These are phyloP conservation scores for Penicillium sp. DNA, from an alignment of 2,329 filamentous ascomycete species.

Conservation along the genomic window DNA sequence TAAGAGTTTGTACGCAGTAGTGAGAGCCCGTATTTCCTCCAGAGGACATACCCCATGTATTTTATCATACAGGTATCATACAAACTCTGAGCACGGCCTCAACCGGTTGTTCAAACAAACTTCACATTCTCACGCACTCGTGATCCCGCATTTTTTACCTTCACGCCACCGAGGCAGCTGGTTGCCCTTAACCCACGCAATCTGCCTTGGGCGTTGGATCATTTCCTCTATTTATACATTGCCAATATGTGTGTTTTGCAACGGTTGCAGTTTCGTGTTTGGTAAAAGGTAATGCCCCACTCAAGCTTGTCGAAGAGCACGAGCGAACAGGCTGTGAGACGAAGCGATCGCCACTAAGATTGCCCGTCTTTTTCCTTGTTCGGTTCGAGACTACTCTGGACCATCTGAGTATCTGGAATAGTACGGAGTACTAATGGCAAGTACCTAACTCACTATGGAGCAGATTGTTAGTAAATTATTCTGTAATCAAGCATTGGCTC, in stretches of 20 bases:
- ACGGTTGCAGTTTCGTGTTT: no score
- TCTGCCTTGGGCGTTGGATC: conserved; percentile 9
- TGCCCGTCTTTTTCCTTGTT: conserved; percentile 17
- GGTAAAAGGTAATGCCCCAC: conserved; percentile 16
- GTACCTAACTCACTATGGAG: no score
- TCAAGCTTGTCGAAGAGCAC: conserved; percentile 20
- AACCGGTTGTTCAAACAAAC: not conserved
- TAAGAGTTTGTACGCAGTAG: no score
- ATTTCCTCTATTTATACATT: conserved; percentile 8
- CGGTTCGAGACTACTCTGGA: not conserved
- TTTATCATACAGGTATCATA: not conserved
- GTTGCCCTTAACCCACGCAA: conserved; percentile 1
- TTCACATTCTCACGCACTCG: conserved; percentile 3
- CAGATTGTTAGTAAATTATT: no score
- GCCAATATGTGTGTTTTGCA: no score
- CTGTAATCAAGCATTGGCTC: not conserved
- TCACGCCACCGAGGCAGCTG: conserved; percentile 9
- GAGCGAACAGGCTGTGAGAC: conserved; percentile 2
- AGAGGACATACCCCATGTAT: not conserved
- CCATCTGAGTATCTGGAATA: no score
- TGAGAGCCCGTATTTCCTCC: no score
- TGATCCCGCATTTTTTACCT: conserved; percentile 5
- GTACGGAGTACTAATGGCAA: no score
- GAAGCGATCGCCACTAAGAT: conserved; percentile 34
- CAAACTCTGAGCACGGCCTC: not conserved